Percentiles rank a stretch among this genome's conserved stretches.
Evolutionary conservation across 1,284 basidiomycete genomes (phyloP).

Genomic region (Neolentinus lepideus): DNA sequence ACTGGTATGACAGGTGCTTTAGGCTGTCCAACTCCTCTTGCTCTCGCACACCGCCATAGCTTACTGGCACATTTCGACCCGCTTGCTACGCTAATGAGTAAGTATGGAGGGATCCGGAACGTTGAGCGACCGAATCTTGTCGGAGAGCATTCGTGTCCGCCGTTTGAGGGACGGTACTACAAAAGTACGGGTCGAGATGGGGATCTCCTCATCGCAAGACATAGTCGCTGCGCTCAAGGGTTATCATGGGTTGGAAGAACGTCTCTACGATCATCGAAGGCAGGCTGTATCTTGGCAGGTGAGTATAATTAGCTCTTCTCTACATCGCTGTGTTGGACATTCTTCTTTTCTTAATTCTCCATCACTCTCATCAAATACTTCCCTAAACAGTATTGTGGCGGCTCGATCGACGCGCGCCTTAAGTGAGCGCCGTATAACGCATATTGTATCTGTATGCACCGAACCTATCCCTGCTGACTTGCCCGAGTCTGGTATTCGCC

Average conservation of each 20-base stretch:
- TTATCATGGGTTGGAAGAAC: slow-evolving; percentile 49
- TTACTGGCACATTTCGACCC: neutral
- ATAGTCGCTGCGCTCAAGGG: slow-evolving; percentile 1
- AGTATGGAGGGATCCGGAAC: neutral
- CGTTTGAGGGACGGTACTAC: neutral
- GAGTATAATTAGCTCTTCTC: slow-evolving; percentile 22
- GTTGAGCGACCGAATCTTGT: neutral
- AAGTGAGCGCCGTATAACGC: slow-evolving; percentile 67
- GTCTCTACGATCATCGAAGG: slow-evolving; percentile 63
- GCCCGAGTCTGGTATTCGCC: slow-evolving; percentile 62
- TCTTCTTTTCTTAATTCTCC: slow-evolving; percentile 12
- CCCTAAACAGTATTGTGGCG: slow-evolving; percentile 49
- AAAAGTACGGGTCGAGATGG: slow-evolving; percentile 3
- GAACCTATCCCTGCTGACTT: slow-evolving; percentile 70
- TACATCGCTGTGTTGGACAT: neutral
- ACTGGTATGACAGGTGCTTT: neutral
- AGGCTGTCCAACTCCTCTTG: neutral
- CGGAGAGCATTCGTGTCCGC: neutral
- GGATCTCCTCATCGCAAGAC: slow-evolving; percentile 2
- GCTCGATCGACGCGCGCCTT: slow-evolving; percentile 68
- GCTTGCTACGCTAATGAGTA: neutral
- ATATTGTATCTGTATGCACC: slow-evolving; percentile 68
- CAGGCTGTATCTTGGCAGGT: slow-evolving; percentile 73
- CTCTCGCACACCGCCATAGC: neutral
- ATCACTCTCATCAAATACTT: slow-evolving; percentile 13